Conservation (phyloP, 1,284 basidiomycete species). For the Rhizoctonia solani region DNA sequence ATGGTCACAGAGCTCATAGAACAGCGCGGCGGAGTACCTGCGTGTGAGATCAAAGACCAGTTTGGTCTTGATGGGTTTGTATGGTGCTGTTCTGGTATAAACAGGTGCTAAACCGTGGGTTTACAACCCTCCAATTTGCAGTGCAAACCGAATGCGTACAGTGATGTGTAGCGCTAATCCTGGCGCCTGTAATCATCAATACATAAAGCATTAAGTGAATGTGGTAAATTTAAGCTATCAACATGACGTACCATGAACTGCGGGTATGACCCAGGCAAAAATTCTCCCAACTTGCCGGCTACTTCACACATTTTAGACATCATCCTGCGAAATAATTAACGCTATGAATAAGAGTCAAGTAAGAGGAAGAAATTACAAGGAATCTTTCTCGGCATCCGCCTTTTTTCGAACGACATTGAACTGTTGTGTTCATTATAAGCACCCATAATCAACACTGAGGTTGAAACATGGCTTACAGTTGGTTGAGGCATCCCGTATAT, state of each 20-base stretch:
- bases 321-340: constrained; percentile 9
- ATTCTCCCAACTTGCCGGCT: constrained; percentile 8
- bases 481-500: constrained; percentile 49
- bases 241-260: constrained; percentile 32
- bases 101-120: no score
- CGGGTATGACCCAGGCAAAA: constrained; percentile 24
- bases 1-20: no score
- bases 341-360: neutral
- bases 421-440: constrained; percentile 49
- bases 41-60: no score
- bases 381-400: neutral
- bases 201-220: neutral
- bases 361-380: neutral
- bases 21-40: no score
- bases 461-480: constrained; percentile 39
- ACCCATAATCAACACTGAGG: constrained; percentile 41
- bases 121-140: neutral
- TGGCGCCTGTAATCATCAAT: neutral
- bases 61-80: no score
- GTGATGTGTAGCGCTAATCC: constrained; percentile 25
- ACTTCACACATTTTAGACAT: constrained; percentile 24
- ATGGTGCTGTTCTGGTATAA: no score
- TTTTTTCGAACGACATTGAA: neutral
- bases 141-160: neutral
- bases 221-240: no score